Evolutionary conservation across 78 protist genomes (phyloP).

Genomic region (Dictyostelium intermedium): DNA sequence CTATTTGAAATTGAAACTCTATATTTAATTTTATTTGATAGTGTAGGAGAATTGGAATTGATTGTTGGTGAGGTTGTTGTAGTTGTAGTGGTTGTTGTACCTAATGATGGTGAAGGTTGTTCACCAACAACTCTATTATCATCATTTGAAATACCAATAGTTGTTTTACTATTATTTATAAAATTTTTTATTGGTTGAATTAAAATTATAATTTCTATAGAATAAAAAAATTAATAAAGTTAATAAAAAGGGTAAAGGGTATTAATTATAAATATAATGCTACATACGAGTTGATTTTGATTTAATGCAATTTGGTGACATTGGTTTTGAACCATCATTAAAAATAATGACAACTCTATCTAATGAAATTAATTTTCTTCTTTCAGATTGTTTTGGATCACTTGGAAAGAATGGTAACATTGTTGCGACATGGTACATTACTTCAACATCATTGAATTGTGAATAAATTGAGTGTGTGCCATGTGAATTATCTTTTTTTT

Average conservation of each 20-base stretch:
- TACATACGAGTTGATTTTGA: conserved; percentile 80
- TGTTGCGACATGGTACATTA: conserved; percentile 91
- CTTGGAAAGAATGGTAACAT: conserved; percentile 82
- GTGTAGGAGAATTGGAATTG: neutral
- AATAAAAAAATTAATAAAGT: neutral
- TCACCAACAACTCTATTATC: neutral
- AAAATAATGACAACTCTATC: conserved; percentile 83
- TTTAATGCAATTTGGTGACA: conserved; percentile 59
- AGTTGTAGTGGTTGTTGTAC: neutral
- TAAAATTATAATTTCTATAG: conserved; percentile 56
- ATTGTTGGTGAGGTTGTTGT: neutral
- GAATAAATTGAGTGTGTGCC: conserved; percentile 87
- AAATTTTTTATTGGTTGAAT: conserved; percentile 39
- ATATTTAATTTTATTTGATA: conserved; percentile 2
- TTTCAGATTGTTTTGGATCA: conserved; percentile 85
- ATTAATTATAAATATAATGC: neutral
- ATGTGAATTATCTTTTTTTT: conserved; percentile 34
- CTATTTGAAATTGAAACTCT: conserved; percentile 60
- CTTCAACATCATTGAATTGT: conserved; percentile 58
- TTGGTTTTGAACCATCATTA: conserved; percentile 60
- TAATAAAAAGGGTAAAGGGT: neutral
- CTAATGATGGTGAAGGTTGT: neutral
- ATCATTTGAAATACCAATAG: conserved; percentile 11
- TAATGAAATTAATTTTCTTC: conserved; percentile 77
- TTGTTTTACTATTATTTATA: neutral